Evolutionary conservation across 1,284 basidiomycete genomes (phyloP), one percentile per base, ranked within the genome.

Genomic region (Trametes sp.): DNA sequence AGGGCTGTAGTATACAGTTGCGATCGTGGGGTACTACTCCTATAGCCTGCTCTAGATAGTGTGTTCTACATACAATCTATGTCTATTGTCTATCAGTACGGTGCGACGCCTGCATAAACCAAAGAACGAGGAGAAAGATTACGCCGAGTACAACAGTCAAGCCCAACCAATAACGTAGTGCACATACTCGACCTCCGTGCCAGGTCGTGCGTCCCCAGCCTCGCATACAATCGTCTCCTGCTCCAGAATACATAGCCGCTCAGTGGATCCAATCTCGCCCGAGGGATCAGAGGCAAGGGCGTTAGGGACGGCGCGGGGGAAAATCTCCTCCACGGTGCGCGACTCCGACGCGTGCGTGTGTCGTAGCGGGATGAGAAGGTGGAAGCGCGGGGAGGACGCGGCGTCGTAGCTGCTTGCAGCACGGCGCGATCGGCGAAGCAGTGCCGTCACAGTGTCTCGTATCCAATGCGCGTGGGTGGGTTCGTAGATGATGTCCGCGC

Each of bases 401-500:
- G 9, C 49, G 13, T 5, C 38, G 16, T 2, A 19, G 31, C 36
- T 46, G 49, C 10, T 26, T 24, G 11, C 66, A 4, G 48, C 29
- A 24, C 62, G 36, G 2, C 35, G 44, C 0, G 86, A 84, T 59
- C 73, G 77, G n/a, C 78, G 78, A 19, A 94, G 82, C 5, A 92
- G 80, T 3, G 66, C 76, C 2, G 72, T 69, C 16, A 93, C 81
- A 59, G 86, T 89, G 1, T 76, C 73, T 52, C 81, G 83, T 66
- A 95, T 87, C 88, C 90, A 92, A 1, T 69, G 38, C 0, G 88
- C 86, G 64, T 94, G 92, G 9, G 83, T 76, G 0, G 81, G 72
- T 73, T 94, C 93, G 75, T 94, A 94, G 4, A 93, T 74, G 57
- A 94, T 83, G 71, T 95, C 92, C 0, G 92, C 89, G 4, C 90